Conservation (phyloP, 2,329 filamentous ascomycete genomes). For the Xylaria digitata region DNA sequence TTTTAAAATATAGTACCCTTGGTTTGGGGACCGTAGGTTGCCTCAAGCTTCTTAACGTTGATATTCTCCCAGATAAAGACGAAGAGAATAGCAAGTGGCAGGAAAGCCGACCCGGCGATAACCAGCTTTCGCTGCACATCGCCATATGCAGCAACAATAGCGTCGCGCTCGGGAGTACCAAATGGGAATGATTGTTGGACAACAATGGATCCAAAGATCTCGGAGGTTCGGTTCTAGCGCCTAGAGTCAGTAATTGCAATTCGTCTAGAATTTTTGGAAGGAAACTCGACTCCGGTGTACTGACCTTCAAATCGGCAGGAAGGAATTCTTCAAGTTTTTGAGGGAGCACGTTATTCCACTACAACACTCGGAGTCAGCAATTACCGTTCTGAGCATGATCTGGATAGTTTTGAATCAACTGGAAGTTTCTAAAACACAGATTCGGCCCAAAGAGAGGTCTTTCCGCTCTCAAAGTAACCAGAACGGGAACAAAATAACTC, state of each 20-base stretch:
- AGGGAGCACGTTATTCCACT: conserved; percentile 18
- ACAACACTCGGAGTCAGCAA: too few species aligned
- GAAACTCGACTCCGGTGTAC: neutral
- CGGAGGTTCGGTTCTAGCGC: conserved; percentile 4
- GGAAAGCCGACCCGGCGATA: conserved; percentile 18
- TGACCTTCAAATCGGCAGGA: conserved; percentile 13
- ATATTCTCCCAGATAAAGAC: conserved; percentile 25
- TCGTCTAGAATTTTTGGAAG: too few species aligned
- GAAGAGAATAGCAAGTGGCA: conserved; percentile 13
- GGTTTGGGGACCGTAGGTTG: neutral
- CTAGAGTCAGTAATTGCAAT: neutral
- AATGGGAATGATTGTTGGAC: conserved; percentile 21
- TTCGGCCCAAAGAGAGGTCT: too few species aligned
- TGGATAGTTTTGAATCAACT: too few species aligned
- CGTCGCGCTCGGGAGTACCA: conserved; percentile 17
- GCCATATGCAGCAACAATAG: conserved; percentile 22
- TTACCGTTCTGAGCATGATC: too few species aligned
- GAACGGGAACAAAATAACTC: too few species aligned
- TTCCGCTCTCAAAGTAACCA: too few species aligned
- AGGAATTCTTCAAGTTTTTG: conserved; percentile 17
- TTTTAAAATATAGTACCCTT: conserved; percentile 25
- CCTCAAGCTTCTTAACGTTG: conserved; percentile 19
- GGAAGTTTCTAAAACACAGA: too few species aligned
- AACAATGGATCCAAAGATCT: conserved; percentile 20
- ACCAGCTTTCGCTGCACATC: conserved; percentile 25